Evolutionary conservation across 2,329 filamentous ascomycete genomes (phyloP).

Genomic region (Gnomoniopsis sp.): DNA sequence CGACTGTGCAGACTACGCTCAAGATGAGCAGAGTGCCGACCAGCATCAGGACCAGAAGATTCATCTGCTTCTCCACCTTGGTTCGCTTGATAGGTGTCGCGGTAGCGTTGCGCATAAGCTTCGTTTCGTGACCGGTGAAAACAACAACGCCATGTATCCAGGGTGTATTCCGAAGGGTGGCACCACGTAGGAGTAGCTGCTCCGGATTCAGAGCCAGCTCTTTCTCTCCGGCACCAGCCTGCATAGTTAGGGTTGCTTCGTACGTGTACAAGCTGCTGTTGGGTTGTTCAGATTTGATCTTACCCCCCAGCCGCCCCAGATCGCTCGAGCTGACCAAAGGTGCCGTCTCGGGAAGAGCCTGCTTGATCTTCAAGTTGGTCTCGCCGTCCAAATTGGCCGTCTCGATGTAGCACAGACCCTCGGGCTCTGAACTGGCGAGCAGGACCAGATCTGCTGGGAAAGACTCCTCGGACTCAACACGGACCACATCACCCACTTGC

Average conservation of each 20-base stretch:
- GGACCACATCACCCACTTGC: constrained; percentile 84
- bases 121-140: constrained; percentile 96
- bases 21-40: constrained; percentile 79
- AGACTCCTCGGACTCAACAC: constrained; percentile 90
- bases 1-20: constrained; percentile 85
- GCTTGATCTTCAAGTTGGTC: constrained; percentile 98
- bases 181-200: constrained; percentile 87
- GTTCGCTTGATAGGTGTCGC: constrained; percentile 97
- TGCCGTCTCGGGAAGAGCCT: constrained; percentile 89
- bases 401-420: constrained; percentile 97
- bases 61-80: constrained; percentile 90
- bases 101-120: constrained; percentile 97
- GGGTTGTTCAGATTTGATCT: constrained; percentile 89
- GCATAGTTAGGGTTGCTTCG: constrained; percentile 90
- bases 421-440: constrained; percentile 90
- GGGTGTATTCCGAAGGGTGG: constrained; percentile 90
- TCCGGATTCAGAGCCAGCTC: constrained; percentile 87
- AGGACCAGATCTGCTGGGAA: constrained; percentile 94
- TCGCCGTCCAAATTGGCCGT: constrained; percentile 97
- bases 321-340: constrained; percentile 83
- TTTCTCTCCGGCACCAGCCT: constrained; percentile 86
- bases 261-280: constrained; percentile 99
- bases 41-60: constrained; percentile 87
- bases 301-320: constrained; percentile 79
- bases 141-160: constrained; percentile 97